A percentile compares a stretch with the other conserved stretches of the same genome.
Conservation (phyloP, 306 rosid species). For the Ziziphus jujuba region DNA sequence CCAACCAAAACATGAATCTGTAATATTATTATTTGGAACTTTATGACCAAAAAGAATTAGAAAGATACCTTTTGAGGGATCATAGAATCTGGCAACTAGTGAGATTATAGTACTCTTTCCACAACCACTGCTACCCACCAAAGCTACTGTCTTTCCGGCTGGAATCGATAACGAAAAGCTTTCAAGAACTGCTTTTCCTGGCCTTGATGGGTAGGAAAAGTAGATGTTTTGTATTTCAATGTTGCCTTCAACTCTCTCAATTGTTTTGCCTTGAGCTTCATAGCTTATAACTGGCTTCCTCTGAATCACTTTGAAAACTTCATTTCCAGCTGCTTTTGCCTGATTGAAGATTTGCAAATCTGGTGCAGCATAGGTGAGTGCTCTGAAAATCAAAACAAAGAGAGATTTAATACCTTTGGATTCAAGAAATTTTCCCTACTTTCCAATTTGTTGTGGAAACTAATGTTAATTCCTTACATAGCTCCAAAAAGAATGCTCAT, state of each 20-base stretch:
- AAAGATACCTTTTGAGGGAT: conserved; percentile 54
- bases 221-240: conserved; percentile 52
- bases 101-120: conserved; percentile 94
- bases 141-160: conserved; percentile 71
- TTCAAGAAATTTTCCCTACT: too few relatives aligned
- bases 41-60: background rate
- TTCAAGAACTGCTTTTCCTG: conserved; percentile 59
- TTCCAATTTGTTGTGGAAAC: background rate
- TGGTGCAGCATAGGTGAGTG: conserved; percentile 85
- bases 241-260: conserved; percentile 44
- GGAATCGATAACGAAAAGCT: conserved; percentile 74
- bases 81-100: conserved; percentile 72
- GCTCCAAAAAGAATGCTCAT: conserved; percentile 96
- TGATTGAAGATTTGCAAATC: conserved; percentile 88
- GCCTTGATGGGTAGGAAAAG: conserved; percentile 78
- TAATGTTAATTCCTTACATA: conserved; percentile 48
- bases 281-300: conserved; percentile 61
- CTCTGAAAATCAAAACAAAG: conserved; percentile 41
- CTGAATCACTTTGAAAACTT: conserved; percentile 74
- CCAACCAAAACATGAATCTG: too few relatives aligned
- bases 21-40: too few relatives aligned
- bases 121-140: conserved; percentile 93
- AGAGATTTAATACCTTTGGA: background rate
- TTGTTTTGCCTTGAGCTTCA: conserved; percentile 43
- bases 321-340: conserved; percentile 85